Base-by-base conservation (phyloP, 116 monocot genomes). In the Iris pallida region DNA sequence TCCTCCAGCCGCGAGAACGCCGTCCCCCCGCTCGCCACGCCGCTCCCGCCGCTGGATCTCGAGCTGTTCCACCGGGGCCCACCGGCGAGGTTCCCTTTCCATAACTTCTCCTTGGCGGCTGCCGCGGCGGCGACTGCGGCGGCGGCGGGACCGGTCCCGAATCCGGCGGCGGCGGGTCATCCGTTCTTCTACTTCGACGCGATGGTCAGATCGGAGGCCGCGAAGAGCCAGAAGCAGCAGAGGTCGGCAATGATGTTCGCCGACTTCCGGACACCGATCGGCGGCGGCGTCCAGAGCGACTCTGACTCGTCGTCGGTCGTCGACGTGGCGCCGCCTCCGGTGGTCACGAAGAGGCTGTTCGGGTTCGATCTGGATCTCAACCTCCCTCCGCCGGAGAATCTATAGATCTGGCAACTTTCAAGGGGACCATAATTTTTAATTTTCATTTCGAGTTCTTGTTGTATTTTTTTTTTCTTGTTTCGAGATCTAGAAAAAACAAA, bases 291-390 rank as follows among this genome's bases (percentile, higher is more conserved):
- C 9, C 78, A 68, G 63, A 90, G 90, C 78, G 83, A 90, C 76
- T 86, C 83, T 6, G 83, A 86, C 47, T 90, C 83, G 4, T 84
- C 84, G 6, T 83, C 83, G 8, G 74, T 90, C 42, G 83, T 80
- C 12, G 83, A 86, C 49, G 57, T 75, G 16, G n/a, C 15, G 7
- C 57, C 60, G 55, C 20, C 78, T 10, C 13, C 78, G 20, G 55
- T 57, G 63, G 44, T 65, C 63, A 62, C 46, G 63, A 53, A 7
- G 65, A 66, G 58, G 74, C 41, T 42, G 13, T 8, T 71, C 2
- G 45, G 40, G 4, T 65, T 79, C 46, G 80, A 68, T 53, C 70
- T 90, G 15, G 90, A 86, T 70, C 83, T 90, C 16, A 86, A 90
- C 64, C 57, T 70, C 13, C 78, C 83, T 2, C 90, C 90, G 15